Conservation (phyloP, 805 yeast species). For the Nakazawaea ishiwadae region DNA sequence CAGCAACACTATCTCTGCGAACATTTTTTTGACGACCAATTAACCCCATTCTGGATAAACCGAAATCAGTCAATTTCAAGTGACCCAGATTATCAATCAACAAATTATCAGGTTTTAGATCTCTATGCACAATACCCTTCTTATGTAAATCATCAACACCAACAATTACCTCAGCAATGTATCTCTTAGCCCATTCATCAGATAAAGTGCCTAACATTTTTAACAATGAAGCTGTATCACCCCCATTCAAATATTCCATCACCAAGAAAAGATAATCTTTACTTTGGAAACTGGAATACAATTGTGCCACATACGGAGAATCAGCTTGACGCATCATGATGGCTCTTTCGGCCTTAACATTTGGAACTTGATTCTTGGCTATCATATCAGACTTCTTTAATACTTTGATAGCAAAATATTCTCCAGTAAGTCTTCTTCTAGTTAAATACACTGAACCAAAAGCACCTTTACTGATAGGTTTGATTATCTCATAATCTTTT, state of each 20-base stretch:
- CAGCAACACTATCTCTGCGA: constrained; percentile 37
- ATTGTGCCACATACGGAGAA: constrained; percentile 87
- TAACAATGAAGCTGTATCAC: constrained; percentile 86
- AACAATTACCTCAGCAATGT: constrained; percentile 83
- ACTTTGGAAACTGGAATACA: constrained; percentile 85
- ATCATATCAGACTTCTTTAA: constrained; percentile 92
- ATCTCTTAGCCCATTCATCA: constrained; percentile 79
- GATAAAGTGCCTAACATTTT: constrained; percentile 81
- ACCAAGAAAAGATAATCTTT: constrained; percentile 83
- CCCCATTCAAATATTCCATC: constrained; percentile 96
- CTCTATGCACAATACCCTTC: constrained; percentile 90
- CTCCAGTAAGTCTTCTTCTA: constrained; percentile 80
- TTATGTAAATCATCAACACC: constrained; percentile 88
- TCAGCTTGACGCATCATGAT: constrained; percentile 97
- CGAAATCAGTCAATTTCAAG: constrained; percentile 91
- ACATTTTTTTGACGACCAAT: constrained; percentile 68
- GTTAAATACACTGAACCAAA: constrained; percentile 94
- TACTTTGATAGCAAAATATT: constrained; percentile 91
- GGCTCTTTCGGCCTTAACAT: constrained; percentile 92
- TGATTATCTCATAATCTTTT: constrained; percentile 81
- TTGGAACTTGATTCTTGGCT: constrained; percentile 92
- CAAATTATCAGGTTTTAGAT: constrained; percentile 90
- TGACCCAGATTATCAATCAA: constrained; percentile 86
- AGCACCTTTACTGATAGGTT: constrained; percentile 96
- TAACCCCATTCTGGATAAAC: constrained; percentile 84